Evolutionary conservation across 2,329 filamentous ascomycete species (phyloP).

Genomic region (Thelonectria discophora): DNA sequence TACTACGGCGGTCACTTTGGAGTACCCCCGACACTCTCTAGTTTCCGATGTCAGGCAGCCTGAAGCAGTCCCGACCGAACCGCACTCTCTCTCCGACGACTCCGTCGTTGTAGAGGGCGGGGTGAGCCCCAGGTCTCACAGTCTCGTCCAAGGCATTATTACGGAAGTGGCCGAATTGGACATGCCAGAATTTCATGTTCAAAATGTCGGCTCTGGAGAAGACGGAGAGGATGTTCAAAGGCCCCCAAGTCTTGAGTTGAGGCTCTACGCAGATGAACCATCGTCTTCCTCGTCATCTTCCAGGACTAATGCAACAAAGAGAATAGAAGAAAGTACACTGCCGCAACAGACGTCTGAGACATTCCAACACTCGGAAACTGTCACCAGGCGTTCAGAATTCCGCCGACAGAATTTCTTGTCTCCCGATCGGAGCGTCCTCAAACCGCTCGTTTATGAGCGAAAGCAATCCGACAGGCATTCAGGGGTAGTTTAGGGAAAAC

Average conservation of each 20-base stretch:
- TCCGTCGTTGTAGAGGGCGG: conserved; percentile 19
- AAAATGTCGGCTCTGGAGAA: conserved; percentile 14
- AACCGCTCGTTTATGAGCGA: background rate
- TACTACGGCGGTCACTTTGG: conserved; percentile 14
- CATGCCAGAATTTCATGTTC: conserved; percentile 24
- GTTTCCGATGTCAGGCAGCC: conserved; percentile 23
- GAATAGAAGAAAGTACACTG: background rate
- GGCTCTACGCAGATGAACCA: background rate
- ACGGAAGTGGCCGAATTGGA: conserved; percentile 27
- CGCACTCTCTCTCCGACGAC: conserved; percentile 31
- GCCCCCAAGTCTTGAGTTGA: background rate
- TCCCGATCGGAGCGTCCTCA: background rate
- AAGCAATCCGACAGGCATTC: background rate
- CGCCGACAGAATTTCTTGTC: background rate
- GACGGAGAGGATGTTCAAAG: conserved; percentile 2
- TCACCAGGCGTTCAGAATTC: background rate
- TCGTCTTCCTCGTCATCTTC: background rate
- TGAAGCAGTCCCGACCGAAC: conserved; percentile 11
- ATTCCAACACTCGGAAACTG: background rate
- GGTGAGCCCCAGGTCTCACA: conserved; percentile 34
- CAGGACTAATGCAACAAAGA: background rate
- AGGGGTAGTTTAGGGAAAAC: background rate
- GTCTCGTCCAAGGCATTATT: conserved; percentile 30
- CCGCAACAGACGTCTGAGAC: background rate
- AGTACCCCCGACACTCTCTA: conserved; percentile 25